Evolutionary conservation across 345 rosid genomes (phyloP).

Genomic region (Kandelia obovata): DNA sequence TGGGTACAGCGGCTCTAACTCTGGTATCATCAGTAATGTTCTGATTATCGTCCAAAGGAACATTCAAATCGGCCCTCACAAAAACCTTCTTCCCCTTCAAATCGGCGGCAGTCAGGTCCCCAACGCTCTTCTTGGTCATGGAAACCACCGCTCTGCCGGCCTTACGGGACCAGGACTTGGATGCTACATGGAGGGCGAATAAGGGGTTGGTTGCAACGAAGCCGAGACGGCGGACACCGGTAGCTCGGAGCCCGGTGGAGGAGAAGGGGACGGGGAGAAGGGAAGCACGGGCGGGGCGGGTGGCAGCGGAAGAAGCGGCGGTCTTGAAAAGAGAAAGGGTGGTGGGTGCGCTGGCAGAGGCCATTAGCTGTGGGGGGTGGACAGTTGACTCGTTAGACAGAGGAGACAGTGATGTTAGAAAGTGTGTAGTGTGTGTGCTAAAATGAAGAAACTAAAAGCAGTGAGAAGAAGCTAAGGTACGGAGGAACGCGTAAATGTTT

Average conservation of each 20-base stretch:
- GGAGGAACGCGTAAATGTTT: constrained; percentile 6
- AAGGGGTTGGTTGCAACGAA: constrained; percentile 56
- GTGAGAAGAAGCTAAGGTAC: not conserved
- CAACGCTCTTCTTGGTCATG: constrained; percentile 94
- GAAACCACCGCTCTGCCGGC: constrained; percentile 49
- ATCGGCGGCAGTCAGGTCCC: constrained; percentile 64
- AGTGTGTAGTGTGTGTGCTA: not conserved
- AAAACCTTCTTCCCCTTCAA: constrained; percentile 94
- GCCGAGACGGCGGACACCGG: constrained; percentile 47
- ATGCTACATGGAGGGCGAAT: constrained; percentile 45
- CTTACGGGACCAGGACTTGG: constrained; percentile 31
- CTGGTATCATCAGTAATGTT: constrained; percentile 96
- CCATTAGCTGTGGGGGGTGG: not conserved
- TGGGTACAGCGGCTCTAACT: constrained; percentile 90
- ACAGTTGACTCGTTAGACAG: not conserved
- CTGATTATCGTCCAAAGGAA: constrained; percentile 86
- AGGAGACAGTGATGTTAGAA: no score
- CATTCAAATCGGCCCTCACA: constrained; percentile 92
- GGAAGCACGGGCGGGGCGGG: constrained; percentile 31
- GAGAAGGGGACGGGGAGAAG: constrained; percentile 33
- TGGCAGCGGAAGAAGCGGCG: constrained; percentile 35
- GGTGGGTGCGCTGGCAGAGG: constrained; percentile 67
- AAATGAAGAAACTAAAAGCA: not conserved
- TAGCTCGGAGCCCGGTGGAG: constrained; percentile 21
- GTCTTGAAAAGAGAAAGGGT: constrained; percentile 59